Base-by-base conservation (phyloP, 2,329 filamentous ascomycete genomes). In the Sphaerulina populicola region DNA sequence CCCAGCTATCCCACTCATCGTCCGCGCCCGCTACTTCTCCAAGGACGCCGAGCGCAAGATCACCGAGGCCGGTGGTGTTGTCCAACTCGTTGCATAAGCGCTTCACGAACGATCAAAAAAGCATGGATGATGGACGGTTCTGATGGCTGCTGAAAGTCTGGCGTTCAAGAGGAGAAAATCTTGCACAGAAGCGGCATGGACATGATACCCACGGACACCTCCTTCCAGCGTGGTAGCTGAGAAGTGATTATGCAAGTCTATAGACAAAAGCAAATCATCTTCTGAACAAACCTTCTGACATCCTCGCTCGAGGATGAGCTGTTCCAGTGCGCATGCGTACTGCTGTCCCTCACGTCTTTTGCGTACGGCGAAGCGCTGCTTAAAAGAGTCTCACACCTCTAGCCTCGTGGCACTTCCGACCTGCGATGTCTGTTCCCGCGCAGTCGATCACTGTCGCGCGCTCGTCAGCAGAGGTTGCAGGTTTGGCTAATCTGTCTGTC, bases 21-120 rank as follows among this genome's bases (percentile, higher is more conserved):
- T 98, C 64, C 88, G 88, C 71, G 91, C 93, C 66, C 81, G 93
- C 73, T 97, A 89, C 80, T 87, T 98, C 76, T 89, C 84, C 81
- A 86, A 86, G 73, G 84, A 95, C 74, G 93, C 93, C 64, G 93
- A 98, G 85, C 81, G 88, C 79, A 98, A 98, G 86, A 96, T 98
- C 77, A 94, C 87, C 73, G 88, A 93, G 75, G 91, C 90, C 69
- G 93, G 93, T 74, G 91, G 91, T 76, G 87, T 95, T 69, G 79
- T 94, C 69, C 88, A 96, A 82, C 81, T 96, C 73, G 88, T 96
- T 70, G 90, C 89, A 77, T 96, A 86, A 80, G 68, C 63, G 65
- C 35, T 18, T 46, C 39, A 42, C 39, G 38, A 49, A 35, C 38
- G 33, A 39, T 23, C 14, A 30, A 27, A 44, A 43, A 48, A 43